phyloP scores from a whole-genome alignment of 176 grass and related monocot genomes.

The Cenchrus purpureus region DNA sequence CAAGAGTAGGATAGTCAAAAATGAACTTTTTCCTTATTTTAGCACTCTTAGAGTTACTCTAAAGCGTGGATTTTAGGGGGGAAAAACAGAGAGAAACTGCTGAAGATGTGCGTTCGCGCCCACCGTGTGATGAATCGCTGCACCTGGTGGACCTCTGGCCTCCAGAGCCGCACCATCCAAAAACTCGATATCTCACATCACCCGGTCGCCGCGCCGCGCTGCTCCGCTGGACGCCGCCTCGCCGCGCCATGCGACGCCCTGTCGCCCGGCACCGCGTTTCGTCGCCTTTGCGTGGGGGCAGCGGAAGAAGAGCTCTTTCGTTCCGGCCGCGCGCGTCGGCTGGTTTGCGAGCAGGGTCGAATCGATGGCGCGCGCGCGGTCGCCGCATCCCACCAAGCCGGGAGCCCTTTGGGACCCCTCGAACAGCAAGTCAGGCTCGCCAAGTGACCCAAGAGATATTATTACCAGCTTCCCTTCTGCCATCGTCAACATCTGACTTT shows the following conservation, averaged over 20 bases:
- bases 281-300: too few relatives aligned
- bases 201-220: not conserved
- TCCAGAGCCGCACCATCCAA: too few relatives aligned
- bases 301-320: not conserved
- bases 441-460: not conserved
- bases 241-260: not conserved
- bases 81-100: too few relatives aligned
- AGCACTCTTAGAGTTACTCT: too few relatives aligned
- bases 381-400: conserved; percentile 36
- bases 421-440: not conserved
- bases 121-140: too few relatives aligned
- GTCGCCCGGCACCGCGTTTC: too few relatives aligned
- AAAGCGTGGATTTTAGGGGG: too few relatives aligned
- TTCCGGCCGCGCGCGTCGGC: not conserved
- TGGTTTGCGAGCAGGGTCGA: not conserved
- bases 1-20: too few relatives aligned
- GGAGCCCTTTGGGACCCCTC: conserved; percentile 21
- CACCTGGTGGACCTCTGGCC: too few relatives aligned
- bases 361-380: not conserved
- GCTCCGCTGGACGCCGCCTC: not conserved
- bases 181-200: not conserved
- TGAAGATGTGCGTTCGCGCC: too few relatives aligned
- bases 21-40: too few relatives aligned
- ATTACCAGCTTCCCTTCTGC: too few relatives aligned
- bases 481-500: conserved; percentile 16